Base-by-base conservation (phyloP, 768 basidiomycete genomes). In the Lepiota brunneoincarnata region DNA sequence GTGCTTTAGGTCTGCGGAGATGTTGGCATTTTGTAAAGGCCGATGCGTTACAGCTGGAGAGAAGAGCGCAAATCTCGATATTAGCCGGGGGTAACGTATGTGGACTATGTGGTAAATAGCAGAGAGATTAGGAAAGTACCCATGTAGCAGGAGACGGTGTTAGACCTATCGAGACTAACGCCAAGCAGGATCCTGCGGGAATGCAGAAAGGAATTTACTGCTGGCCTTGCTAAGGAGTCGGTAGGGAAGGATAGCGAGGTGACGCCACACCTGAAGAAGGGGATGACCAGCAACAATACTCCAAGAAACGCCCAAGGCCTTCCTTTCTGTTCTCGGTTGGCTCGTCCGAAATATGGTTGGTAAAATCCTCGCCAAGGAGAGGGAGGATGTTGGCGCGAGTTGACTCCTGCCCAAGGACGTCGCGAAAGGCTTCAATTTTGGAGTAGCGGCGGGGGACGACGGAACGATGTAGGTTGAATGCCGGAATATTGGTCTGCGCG, bases 221-320 rank as follows among this genome's bases (percentile, higher is more conserved):
- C 95, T 95, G 3, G 95, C 97, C 93, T 94, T 60, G 0, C 45
- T 48, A n/a, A n/a, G 15, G 12, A 14, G 36, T 60, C 44, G 59
- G 38, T 28, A 41, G 41, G 21, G 20, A 9, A 24, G 15, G 47
- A 51, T 17, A 34, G 24, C 17, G 26, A 38, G 21, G 15, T 14
- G 31, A 45, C 9, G 0, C 71, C 82, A 57, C 58, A 91, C 93
- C 84, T 98, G 96, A 20, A 99, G 74, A 52, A 99, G 74, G 7
- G 96, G 96, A 68, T 99, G 97, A 0, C 96, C 96, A 2, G 96
- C 97, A 45, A 99, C 96, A 58, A 99, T 84, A 62, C 91, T 93
- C n/a, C 63, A 99, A 70, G 73, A 98, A 99, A 24, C 96, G 76
- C 73, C 98, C 96, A 21, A 98, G 72, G 1, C 96, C 96, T 66